phyloP scores from a whole-genome alignment of 257 asterid genomes.

The Solanum medicagineum region DNA sequence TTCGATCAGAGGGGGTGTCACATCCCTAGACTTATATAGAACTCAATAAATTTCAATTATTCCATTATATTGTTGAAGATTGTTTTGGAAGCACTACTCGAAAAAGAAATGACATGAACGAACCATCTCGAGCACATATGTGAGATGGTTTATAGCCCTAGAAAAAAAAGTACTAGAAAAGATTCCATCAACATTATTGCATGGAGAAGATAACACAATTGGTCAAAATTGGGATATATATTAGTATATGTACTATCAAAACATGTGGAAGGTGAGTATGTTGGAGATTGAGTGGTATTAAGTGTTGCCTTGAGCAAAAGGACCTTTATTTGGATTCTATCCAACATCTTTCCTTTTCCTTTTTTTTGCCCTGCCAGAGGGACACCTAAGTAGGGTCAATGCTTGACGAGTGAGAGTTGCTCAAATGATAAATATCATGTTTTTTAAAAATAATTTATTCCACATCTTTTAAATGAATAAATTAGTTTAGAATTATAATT shows the following conservation, averaged over 20 bases:
- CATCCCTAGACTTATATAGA: background rate
- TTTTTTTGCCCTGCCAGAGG: background rate
- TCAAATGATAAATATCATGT: background rate
- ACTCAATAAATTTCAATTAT: background rate
- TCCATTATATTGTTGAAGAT: background rate
- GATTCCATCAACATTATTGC: background rate
- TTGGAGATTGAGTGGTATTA: constrained; percentile 8
- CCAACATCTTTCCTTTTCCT: background rate
- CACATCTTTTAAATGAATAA: too few species aligned
- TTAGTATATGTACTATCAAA: background rate
- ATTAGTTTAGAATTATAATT: too few species aligned
- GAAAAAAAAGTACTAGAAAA: background rate
- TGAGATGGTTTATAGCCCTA: background rate
- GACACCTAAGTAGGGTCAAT: background rate
- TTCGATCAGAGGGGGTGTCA: background rate
- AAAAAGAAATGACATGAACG: too few species aligned
- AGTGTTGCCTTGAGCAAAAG: background rate
- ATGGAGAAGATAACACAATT: background rate
- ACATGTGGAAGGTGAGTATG: constrained; percentile 9
- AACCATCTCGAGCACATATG: too few species aligned
- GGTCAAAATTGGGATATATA: background rate
- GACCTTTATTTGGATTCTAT: constrained; percentile 6
- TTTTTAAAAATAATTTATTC: too few species aligned
- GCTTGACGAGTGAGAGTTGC: background rate
- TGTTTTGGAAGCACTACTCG: too few species aligned